phyloP scores from a whole-genome alignment of 495 filamentous ascomycete species.

The Aspergillus homomorphus region DNA sequence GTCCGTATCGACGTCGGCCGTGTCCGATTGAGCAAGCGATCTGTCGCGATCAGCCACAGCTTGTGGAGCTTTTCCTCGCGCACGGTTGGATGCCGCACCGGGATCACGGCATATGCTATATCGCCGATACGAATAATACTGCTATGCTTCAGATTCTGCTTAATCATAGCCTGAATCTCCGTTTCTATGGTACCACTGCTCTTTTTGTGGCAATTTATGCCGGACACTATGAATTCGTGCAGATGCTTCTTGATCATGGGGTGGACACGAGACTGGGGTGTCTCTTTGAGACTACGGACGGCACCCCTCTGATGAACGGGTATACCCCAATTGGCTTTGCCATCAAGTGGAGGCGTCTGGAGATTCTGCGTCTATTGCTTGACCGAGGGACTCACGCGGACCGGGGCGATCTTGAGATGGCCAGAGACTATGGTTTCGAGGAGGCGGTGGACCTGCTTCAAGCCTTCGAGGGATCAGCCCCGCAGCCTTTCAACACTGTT shows the following conservation, averaged over 20 bases:
- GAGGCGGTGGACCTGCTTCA: not conserved
- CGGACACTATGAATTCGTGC: conserved; percentile 2
- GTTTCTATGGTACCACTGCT: not conserved
- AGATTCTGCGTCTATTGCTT: conserved; percentile 5
- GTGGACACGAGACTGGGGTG: not conserved
- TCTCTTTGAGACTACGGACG: not conserved
- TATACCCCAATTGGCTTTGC: conserved; percentile 13
- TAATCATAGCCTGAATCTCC: not conserved
- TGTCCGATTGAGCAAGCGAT: too few species aligned
- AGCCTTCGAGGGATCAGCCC: too few species aligned
- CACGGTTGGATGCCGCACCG: not conserved
- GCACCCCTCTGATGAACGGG: not conserved
- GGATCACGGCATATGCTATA: not conserved
- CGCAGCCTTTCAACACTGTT: too few species aligned
- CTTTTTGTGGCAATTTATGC: conserved; percentile 6
- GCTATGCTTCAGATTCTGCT: not conserved
- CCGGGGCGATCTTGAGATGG: not conserved
- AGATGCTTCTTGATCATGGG: conserved; percentile 7
- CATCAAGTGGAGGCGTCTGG: not conserved
- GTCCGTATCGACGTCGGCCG: not conserved
- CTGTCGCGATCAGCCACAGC: not conserved
- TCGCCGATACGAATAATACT: not conserved
- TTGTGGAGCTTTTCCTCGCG: not conserved
- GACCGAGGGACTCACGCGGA: not conserved
- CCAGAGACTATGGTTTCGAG: not conserved